These are phyloP conservation scores for Senecio squalidus DNA, from an alignment of 140 eudicot species.

Conservation along the genomic window DNA sequence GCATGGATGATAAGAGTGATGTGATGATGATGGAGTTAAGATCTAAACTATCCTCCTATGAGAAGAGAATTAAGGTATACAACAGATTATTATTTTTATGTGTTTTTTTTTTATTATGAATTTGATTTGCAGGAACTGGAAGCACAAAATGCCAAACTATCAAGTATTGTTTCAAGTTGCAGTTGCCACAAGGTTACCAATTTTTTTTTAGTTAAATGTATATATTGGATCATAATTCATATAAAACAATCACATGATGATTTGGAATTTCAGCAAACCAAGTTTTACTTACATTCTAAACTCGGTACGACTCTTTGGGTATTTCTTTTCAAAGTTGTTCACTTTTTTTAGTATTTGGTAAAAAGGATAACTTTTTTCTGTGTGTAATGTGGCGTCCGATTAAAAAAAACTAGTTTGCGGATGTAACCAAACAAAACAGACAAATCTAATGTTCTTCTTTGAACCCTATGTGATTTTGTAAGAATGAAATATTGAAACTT, in stretches of 20 bases:
- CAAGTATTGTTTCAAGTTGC: constrained; percentile 50
- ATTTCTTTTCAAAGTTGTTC: constrained; percentile 15
- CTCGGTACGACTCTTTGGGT: background rate
- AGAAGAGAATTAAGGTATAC: constrained; percentile 37
- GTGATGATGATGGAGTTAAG: constrained; percentile 25
- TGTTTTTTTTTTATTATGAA: background rate
- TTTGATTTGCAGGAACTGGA: constrained; percentile 59
- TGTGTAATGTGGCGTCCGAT: no score
- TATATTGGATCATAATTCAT: background rate
- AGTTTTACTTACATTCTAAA: background rate
- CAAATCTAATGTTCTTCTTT: background rate
- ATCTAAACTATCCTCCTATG: constrained; percentile 36
- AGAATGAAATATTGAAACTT: background rate
- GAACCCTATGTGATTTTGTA: background rate
- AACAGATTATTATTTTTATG: background rate
- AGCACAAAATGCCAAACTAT: constrained; percentile 56
- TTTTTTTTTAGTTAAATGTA: constrained; percentile 31
- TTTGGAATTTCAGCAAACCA: constrained; percentile 1
- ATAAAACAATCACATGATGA: background rate
- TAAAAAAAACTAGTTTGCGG: no score
- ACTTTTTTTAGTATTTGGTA: constrained; percentile 5
- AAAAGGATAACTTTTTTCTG: background rate
- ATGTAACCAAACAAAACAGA: no score
- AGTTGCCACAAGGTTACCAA: constrained; percentile 53
- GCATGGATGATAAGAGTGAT: constrained; percentile 5